Evolutionary conservation across 306 rosid species (phyloP), one percentile per base, ranked within the genome.

Genomic region (Pachyrhizus erosus): DNA sequence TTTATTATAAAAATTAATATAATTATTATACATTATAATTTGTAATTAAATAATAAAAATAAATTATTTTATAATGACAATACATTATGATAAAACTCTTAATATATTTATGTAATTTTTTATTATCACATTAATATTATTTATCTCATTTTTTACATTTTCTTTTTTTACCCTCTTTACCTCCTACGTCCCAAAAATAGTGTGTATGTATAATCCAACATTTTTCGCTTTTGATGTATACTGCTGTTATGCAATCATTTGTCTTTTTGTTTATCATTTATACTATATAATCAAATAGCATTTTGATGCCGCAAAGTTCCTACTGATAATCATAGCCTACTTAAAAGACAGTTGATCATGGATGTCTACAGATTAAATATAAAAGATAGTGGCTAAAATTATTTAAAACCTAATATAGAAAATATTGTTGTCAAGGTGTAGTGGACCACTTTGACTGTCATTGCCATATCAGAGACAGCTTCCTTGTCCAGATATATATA

Each of bases 381-480:
- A 60, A 46, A 71, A 60, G 65, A 55, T 70, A 68, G 46, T 2
- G 23, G 23, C 1, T 52, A 68, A 33, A 24, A 14, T 67, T 0
- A 33, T 49, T 48, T 78, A 65, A 37, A 51, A 43, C 1, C 12
- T 29, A 18, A 29, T 77, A 62, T 48, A 33, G 4, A 9, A 9
- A 20, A 37, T 1, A 23, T 20, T 80, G 37, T 54, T 42, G 15
- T 18, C 3, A 15, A 52, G 60, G 20, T 18, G 23, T 82, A 66
- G 84, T 79, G 87, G 73, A 67, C 71, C 77, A 73, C 69, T 84
- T 67, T 75, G 60, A 29, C 40, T 54, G 70, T 21, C 20, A 23
- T 18, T 68, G 69, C 9, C 9, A 29, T 33, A 33, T 70, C 21
- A 29, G 29, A 67, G 55, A 67, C 55, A 33, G 49, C 5, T 60